A percentile compares a stretch with the other conserved stretches of the same genome.
Conservation (phyloP, 2,329 filamentous ascomycete species). For the Chaetomium olivaceum region DNA sequence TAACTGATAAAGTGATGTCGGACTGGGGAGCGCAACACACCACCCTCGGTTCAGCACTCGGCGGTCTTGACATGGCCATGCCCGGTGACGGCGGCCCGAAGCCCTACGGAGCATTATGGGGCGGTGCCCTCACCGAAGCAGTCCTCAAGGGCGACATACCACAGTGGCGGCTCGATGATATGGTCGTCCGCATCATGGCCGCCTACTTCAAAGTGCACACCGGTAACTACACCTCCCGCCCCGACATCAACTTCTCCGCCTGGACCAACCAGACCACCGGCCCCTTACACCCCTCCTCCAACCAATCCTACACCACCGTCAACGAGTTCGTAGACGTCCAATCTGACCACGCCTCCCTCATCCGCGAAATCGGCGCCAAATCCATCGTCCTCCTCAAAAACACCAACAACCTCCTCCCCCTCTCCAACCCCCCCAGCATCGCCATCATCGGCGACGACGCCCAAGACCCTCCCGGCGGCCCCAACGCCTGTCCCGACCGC, state of each 20-base stretch:
- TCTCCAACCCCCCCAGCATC: slow-evolving; percentile 50
- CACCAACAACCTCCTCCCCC: slow-evolving; percentile 57
- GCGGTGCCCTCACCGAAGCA: slow-evolving; percentile 71
- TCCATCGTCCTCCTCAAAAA: slow-evolving; percentile 64
- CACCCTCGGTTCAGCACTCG: slow-evolving; percentile 59
- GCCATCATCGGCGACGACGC: slow-evolving; percentile 76
- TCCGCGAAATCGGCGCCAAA: slow-evolving; percentile 55
- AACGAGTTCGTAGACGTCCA: slow-evolving; percentile 67
- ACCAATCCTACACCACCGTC: slow-evolving; percentile 52
- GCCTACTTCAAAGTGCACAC: slow-evolving; percentile 41
- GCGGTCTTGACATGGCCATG: slow-evolving; percentile 71
- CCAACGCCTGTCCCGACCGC: slow-evolving; percentile 74
- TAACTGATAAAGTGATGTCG: slow-evolving; percentile 53
- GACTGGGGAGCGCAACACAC: slow-evolving; percentile 68
- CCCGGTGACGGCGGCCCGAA: slow-evolving; percentile 65
- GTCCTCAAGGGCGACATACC: slow-evolving; percentile 72
- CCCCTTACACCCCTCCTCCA: slow-evolving; percentile 53
- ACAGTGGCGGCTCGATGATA: slow-evolving; percentile 69
- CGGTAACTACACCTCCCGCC: slow-evolving; percentile 30
- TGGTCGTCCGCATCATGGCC: slow-evolving; percentile 60
- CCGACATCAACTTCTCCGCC: slow-evolving; percentile 66
- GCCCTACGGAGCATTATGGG: slow-evolving; percentile 65
- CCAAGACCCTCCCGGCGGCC: slow-evolving; percentile 60
- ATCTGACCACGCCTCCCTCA: slow-evolving; percentile 50
- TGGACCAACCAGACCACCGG: slow-evolving; percentile 64